Conservation (phyloP, 768 basidiomycete species). For the Neoboletus subvelutipes region DNA sequence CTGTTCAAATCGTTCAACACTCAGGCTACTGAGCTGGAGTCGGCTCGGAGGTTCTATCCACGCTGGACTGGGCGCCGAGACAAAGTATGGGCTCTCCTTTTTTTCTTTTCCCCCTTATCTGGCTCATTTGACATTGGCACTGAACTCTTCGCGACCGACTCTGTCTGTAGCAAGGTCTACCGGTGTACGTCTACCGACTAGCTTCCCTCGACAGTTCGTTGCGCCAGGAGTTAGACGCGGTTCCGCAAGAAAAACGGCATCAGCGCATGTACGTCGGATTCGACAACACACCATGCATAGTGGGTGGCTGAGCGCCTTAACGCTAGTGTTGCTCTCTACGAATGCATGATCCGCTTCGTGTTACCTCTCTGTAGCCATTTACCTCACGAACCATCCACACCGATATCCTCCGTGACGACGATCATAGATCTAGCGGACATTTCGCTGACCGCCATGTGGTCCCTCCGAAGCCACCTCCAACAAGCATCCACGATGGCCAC, state of each 20-base stretch:
- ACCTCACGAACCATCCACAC: slow-evolving; percentile 51
- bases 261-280: slow-evolving; percentile 62
- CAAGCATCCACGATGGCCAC: slow-evolving; percentile 75
- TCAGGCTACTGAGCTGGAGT: slow-evolving; percentile 63
- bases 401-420: slow-evolving; percentile 58
- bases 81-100: slow-evolving; percentile 45
- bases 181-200: slow-evolving; percentile 75
- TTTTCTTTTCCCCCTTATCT: neutral
- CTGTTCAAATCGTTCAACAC: slow-evolving; percentile 59
- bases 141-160: neutral
- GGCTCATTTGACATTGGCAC: neutral
- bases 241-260: slow-evolving; percentile 54
- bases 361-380: slow-evolving; percentile 63
- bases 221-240: slow-evolving; percentile 59
- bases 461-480: slow-evolving; percentile 66
- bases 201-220: slow-evolving; percentile 52
- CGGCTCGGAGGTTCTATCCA: slow-evolving; percentile 65
- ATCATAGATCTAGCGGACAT: slow-evolving; percentile 74
- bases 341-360: slow-evolving; percentile 63
- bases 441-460: slow-evolving; percentile 66
- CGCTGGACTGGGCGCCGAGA: slow-evolving; percentile 80
- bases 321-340: slow-evolving; percentile 62
- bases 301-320: neutral
- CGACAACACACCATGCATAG: too few species aligned
- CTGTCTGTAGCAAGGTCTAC: slow-evolving; percentile 54